These are phyloP conservation scores for Penicillium expansum DNA, from an alignment of 2,329 filamentous ascomycete genomes.

Conservation along the genomic window DNA sequence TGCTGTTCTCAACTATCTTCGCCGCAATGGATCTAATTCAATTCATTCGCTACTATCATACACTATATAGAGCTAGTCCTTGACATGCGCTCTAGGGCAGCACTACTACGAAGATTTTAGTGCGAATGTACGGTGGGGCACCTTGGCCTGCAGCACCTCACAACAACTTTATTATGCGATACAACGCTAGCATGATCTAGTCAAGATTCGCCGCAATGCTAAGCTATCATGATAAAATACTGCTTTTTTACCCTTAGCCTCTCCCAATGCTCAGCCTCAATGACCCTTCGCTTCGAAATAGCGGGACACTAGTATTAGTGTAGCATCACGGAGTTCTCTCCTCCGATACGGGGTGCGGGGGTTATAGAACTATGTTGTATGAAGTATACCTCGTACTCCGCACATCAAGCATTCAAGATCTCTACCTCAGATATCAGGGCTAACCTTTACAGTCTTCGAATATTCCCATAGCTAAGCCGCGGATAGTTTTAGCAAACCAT, in stretches of 20 bases:
- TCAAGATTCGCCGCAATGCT: too few species aligned
- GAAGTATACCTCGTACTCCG: neutral
- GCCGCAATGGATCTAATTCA: neutral
- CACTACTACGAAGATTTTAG: neutral
- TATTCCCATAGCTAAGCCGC: neutral
- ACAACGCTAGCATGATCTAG: neutral
- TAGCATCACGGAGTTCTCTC: neutral
- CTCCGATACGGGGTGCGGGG: neutral
- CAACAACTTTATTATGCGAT: neutral
- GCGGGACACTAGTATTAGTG: neutral
- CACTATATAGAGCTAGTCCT: neutral
- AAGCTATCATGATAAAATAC: neutral
- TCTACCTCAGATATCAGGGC: too few species aligned
- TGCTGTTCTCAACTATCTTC: too few species aligned
- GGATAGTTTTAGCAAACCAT: neutral
- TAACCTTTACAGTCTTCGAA: neutral
- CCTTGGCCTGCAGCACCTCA: neutral
- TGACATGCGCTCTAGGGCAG: neutral
- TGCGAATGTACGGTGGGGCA: neutral
- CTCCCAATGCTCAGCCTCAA: too few species aligned
- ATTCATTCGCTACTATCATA: neutral
- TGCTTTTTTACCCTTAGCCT: neutral
- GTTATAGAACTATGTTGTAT: too few species aligned
- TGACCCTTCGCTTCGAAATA: neutral
- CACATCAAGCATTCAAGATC: neutral